These are phyloP conservation scores for Fusarium sp. DNA, from an alignment of 2,329 filamentous ascomycete species.

Conservation along the genomic window DNA sequence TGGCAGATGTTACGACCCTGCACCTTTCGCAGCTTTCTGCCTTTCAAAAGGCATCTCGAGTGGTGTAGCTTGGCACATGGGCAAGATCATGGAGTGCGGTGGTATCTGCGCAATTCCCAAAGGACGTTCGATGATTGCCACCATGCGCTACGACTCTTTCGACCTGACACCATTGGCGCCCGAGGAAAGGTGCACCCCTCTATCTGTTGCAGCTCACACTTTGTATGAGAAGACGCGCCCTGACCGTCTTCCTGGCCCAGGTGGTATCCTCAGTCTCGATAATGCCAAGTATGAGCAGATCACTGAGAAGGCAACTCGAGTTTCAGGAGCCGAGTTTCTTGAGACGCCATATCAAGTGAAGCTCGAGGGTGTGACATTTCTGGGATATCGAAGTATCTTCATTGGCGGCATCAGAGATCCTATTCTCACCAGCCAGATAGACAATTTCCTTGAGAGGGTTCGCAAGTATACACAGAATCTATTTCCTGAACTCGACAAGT, in stretches of 20 bases:
- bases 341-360: conserved; percentile 58
- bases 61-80: conserved; percentile 60
- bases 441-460: conserved; percentile 50
- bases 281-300: conserved; percentile 55
- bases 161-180: conserved; percentile 57
- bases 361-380: conserved; percentile 57
- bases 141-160: conserved; percentile 57
- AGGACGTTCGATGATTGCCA: conserved; percentile 54
- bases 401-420: conserved; percentile 60
- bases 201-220: conserved; percentile 62
- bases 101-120: conserved; percentile 60
- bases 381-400: conserved; percentile 59
- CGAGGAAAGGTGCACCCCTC: conserved; percentile 56
- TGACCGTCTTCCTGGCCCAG: conserved; percentile 61
- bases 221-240: conserved; percentile 65
- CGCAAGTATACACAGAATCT: conserved; percentile 38
- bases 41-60: conserved; percentile 46
- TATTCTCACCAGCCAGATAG: conserved; percentile 57
- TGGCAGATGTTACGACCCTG: conserved; percentile 54
- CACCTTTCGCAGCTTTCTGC: conserved; percentile 54
- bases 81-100: conserved; percentile 66
- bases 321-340: conserved; percentile 54
- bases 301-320: conserved; percentile 50
- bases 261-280: conserved; percentile 57
- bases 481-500: conserved; percentile 37